Conservation (phyloP, 108 stramenopile genomes). For the Pseudonitzschia multiseries region DNA sequence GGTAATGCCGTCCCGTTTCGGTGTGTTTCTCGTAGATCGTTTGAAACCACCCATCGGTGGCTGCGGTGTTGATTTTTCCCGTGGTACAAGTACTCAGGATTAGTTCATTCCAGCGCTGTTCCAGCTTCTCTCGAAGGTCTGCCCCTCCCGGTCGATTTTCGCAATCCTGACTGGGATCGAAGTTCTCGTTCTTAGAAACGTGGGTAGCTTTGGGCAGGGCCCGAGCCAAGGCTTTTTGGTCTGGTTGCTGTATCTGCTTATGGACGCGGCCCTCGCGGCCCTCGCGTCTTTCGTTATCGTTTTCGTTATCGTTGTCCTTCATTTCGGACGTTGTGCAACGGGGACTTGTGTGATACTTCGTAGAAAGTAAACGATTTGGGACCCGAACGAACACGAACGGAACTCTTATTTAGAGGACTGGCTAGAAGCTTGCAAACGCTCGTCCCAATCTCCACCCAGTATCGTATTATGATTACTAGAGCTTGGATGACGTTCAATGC, state of each 20-base stretch:
- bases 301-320: too few relatives aligned
- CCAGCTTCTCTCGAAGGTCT: not conserved
- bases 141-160: not conserved
- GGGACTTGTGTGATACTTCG: too few relatives aligned
- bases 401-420: too few relatives aligned
- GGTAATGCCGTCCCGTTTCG: slow-evolving; percentile 61
- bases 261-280: too few relatives aligned
- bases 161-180: not conserved
- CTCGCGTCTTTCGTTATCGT: too few relatives aligned
- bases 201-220: not conserved
- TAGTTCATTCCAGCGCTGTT: slow-evolving; percentile 7
- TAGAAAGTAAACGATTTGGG: too few relatives aligned
- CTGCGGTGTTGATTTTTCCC: not conserved
- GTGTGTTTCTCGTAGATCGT: slow-evolving; percentile 49
- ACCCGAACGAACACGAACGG: too few relatives aligned
- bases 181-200: not conserved
- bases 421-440: too few relatives aligned
- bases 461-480: too few relatives aligned
- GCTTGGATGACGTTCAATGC: too few relatives aligned
- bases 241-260: not conserved
- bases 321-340: too few relatives aligned
- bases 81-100: slow-evolving; percentile 1
- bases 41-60: slow-evolving; percentile 51
- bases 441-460: too few relatives aligned
- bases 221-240: not conserved